phyloP scores from a whole-genome alignment of 23 red algal genomes.

The Gracilariopsis chorda region DNA sequence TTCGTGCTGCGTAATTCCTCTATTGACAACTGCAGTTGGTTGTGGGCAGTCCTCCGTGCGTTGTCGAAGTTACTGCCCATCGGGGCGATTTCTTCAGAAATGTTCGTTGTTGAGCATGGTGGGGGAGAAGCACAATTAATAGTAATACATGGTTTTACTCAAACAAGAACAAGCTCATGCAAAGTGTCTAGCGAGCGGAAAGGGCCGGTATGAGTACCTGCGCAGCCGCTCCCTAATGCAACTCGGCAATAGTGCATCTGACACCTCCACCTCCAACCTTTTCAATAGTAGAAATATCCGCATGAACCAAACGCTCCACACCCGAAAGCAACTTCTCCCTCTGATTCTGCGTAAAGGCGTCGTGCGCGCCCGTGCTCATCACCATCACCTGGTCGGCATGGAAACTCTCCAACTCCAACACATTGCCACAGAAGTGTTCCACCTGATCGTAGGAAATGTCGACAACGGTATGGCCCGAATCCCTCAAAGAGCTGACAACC shows the following conservation, averaged over 20 bases:
- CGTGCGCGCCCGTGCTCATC: conserved; percentile 77
- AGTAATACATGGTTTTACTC: no score
- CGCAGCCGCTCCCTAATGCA: conserved; percentile 35
- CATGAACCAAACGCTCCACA: conserved; percentile 63
- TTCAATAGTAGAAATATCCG: conserved; percentile 92
- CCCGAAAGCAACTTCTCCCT: conserved; percentile 28
- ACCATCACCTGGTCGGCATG: conserved; percentile 83
- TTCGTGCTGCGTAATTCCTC: no score
- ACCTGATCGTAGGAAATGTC: conserved; percentile 76
- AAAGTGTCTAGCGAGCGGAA: no score
- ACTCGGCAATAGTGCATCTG: conserved; percentile 90
- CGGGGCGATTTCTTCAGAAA: no score
- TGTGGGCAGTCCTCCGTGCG: no score
- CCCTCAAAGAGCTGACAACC: conserved; percentile 48
- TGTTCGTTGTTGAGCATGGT: no score
- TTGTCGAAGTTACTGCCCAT: no score
- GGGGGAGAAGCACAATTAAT: no score
- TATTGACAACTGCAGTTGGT: no score
- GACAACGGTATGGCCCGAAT: conserved; percentile 76
- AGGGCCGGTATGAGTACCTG: no score
- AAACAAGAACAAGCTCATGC: no score
- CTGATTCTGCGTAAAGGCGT: conserved; percentile 73
- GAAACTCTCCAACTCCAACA: conserved; percentile 88
- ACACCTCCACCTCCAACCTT: conserved; percentile 92
- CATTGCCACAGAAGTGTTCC: conserved; percentile 90